A percentile compares a stretch with the other conserved stretches of the same genome.
Evolutionary conservation across 2,329 filamentous ascomycete genomes (phyloP).

Genomic region (Aulographum hederae): DNA sequence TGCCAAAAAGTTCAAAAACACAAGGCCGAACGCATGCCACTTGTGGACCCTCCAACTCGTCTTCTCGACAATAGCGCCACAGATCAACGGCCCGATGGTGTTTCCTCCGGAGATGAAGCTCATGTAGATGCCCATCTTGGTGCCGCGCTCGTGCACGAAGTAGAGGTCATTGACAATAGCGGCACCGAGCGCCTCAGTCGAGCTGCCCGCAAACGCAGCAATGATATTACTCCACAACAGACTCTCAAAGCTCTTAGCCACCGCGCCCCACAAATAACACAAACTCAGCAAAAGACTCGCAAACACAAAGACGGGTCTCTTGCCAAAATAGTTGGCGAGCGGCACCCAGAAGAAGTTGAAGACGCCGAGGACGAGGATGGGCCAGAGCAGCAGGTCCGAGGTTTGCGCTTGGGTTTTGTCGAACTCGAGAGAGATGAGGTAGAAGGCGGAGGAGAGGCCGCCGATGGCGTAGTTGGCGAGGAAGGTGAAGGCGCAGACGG

Average conservation of each 20-base stretch:
- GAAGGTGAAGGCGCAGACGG: constrained; percentile 32
- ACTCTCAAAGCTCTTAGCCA: constrained; percentile 21
- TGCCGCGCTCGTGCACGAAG: constrained; percentile 16
- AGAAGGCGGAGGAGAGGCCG: constrained; percentile 24
- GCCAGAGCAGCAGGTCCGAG: constrained; percentile 19
- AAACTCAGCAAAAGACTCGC: constrained; percentile 24
- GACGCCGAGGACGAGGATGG: constrained; percentile 28
- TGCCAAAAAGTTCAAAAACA: constrained; percentile 15
- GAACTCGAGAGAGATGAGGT: constrained; percentile 27
- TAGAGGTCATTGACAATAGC: constrained; percentile 18
- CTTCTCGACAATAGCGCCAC: constrained; percentile 21
- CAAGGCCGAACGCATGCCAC: constrained; percentile 16
- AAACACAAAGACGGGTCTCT: constrained; percentile 28
- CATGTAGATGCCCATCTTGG: constrained; percentile 20
- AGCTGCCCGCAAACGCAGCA: constrained; percentile 24
- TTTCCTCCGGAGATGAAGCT: constrained; percentile 22
- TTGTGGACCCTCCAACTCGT: constrained; percentile 24
- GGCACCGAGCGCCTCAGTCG: constrained; percentile 26
- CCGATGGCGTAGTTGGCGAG: constrained; percentile 28
- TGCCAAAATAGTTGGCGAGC: constrained; percentile 27
- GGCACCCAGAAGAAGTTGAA: constrained; percentile 36
- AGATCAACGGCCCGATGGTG: constrained; percentile 20
- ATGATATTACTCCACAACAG: constrained; percentile 27
- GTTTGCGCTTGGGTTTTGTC: constrained; percentile 25
- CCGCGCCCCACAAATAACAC: constrained; percentile 28